Percentiles rank a stretch among this genome's conserved stretches.
Evolutionary conservation across 176 grass and related monocot species (phyloP).

Genomic region (Rhynchospora tenuis): DNA sequence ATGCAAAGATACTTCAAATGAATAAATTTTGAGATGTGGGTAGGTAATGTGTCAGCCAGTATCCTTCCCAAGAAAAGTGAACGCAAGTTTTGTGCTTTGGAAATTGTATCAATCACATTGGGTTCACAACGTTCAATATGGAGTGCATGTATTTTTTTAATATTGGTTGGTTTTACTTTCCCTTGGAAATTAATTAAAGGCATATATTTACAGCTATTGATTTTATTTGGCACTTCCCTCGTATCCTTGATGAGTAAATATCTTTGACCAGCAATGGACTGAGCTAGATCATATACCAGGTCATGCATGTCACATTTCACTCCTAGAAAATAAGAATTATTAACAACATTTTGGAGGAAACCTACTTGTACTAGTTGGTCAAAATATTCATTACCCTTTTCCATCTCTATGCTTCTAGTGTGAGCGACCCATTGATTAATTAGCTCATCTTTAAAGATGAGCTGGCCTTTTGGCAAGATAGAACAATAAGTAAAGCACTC

Average conservation of each 20-base stretch:
- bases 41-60: no score
- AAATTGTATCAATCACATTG: neutral
- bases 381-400: neutral
- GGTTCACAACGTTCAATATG: neutral
- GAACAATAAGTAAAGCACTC: conserved; percentile 28
- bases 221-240: no score
- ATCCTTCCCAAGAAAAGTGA: neutral
- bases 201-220: neutral
- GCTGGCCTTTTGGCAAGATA: conserved; percentile 3
- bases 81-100: neutral
- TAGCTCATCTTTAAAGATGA: conserved; percentile 5
- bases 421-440: conserved; percentile 34
- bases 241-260: no score
- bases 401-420: neutral
- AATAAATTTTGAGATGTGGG: neutral
- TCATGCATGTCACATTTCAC: no score
- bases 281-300: no score
- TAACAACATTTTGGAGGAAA: conserved; percentile 8
- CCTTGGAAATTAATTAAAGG: neutral
- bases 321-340: no score
- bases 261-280: no score
- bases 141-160: neutral
- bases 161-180: neutral
- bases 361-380: conserved; percentile 13
- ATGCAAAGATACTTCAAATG: neutral